phyloP scores from a whole-genome alignment of 129 eudicot genomes.

The Lactuca saligna region DNA sequence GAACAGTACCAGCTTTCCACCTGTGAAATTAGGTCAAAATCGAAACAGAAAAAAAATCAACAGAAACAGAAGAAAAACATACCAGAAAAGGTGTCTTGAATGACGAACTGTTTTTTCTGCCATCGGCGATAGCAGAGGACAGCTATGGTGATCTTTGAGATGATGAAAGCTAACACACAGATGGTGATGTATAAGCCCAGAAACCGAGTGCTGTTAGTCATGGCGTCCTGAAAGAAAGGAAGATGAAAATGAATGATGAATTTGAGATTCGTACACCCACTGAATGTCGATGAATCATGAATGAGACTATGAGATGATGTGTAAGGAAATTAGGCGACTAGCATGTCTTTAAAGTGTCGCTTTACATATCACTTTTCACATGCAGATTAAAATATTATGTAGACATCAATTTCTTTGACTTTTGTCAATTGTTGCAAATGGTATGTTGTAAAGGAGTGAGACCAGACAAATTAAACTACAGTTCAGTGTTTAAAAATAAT shows the following conservation, averaged over 20 bases:
- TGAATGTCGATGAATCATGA: too few species aligned
- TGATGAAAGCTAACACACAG: conserved; percentile 59
- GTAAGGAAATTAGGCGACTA: conserved; percentile 7
- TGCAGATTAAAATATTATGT: conserved; percentile 16
- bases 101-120: conserved; percentile 62
- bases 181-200: conserved; percentile 67
- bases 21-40: conserved; percentile 35
- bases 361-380: background rate
- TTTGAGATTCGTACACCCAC: too few species aligned
- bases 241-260: background rate
- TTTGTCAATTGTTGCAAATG: conserved; percentile 9
- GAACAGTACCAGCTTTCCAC: conserved; percentile 85
- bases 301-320: background rate
- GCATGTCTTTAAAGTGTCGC: background rate
- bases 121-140: conserved; percentile 70
- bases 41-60: background rate
- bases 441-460: background rate
- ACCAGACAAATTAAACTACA: too few species aligned
- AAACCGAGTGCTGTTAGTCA: conserved; percentile 43
- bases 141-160: conserved; percentile 72
- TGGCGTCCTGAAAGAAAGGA: conserved; percentile 2
- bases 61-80: background rate
- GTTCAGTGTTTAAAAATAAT: too few species aligned
- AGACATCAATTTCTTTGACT: conserved; percentile 18
- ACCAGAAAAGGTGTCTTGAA: conserved; percentile 68